Evolutionary conservation across 2,329 filamentous ascomycete species (phyloP).

Genomic region (Talaromyces sp.): DNA sequence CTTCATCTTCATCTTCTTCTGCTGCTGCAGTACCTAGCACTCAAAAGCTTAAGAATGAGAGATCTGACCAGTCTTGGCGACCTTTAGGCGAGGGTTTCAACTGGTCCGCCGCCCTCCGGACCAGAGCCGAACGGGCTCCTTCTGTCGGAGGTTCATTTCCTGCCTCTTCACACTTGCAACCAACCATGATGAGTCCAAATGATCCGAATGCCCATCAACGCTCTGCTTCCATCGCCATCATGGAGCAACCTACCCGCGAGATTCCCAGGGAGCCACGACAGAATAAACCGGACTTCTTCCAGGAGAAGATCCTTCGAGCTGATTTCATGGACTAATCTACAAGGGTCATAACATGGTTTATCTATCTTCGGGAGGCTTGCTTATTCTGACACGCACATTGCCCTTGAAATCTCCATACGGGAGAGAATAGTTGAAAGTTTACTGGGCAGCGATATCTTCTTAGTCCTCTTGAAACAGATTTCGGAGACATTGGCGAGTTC

Average conservation of each 20-base stretch:
- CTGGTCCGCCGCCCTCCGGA: slow-evolving; percentile 93
- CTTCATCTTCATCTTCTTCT: slow-evolving; percentile 37
- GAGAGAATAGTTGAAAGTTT: neutral
- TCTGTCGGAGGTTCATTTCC: slow-evolving; percentile 38
- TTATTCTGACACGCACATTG: neutral
- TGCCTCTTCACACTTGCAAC: slow-evolving; percentile 30
- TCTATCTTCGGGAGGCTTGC: slow-evolving; percentile 3
- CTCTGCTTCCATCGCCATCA: slow-evolving; percentile 47
- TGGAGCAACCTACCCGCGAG: slow-evolving; percentile 53
- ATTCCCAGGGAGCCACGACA: slow-evolving; percentile 47
- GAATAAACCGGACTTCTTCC: slow-evolving; percentile 84
- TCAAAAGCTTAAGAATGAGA: slow-evolving; percentile 34
- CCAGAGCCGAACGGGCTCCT: slow-evolving; percentile 75
- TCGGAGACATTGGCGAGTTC: neutral
- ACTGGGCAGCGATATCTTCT: neutral
- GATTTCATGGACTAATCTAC: slow-evolving; percentile 84
- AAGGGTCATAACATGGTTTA: neutral
- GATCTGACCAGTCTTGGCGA: slow-evolving; percentile 43
- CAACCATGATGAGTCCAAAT: slow-evolving; percentile 25
- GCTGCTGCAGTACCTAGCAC: slow-evolving; percentile 38
- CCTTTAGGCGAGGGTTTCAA: slow-evolving; percentile 85
- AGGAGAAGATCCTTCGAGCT: slow-evolving; percentile 94
- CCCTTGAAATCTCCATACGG: slow-evolving; percentile 1
- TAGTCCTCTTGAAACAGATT: neutral
- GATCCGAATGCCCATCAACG: slow-evolving; percentile 39